Conservation (phyloP, 2,329 filamentous ascomycete species). For the Ophiostoma sp. region DNA sequence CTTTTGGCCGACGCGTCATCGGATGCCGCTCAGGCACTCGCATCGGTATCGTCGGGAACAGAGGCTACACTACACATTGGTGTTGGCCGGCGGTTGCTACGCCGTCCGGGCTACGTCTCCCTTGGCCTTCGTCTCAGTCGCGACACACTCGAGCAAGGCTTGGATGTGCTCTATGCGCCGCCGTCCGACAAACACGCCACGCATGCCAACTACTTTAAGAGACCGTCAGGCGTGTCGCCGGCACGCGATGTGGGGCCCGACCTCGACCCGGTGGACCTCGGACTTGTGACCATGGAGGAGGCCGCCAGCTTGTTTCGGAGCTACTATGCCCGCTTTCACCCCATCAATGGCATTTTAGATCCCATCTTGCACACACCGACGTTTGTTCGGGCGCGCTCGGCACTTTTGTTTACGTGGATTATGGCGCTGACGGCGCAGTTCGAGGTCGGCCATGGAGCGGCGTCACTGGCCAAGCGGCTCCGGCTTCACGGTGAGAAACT, state of each 20-base stretch:
- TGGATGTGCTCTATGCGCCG: background rate
- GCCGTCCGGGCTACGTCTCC: background rate
- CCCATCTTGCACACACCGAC: background rate
- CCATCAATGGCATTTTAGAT: background rate
- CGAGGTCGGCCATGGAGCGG: background rate
- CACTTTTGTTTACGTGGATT: background rate
- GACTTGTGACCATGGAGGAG: conserved; percentile 5
- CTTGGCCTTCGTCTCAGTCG: background rate
- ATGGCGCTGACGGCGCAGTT: conserved; percentile 2
- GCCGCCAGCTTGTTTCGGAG: background rate
- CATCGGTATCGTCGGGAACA: background rate
- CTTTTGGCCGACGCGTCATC: background rate
- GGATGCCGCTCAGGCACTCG: background rate
- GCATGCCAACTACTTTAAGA: conserved; percentile 1
- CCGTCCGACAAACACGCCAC: background rate
- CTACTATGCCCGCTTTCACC: background rate
- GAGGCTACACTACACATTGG: background rate
- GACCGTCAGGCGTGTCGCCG: background rate
- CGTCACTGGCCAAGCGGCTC: background rate
- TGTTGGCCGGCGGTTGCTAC: background rate
- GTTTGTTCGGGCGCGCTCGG: background rate
- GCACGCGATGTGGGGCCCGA: background rate
- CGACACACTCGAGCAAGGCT: background rate
- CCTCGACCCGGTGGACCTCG: background rate
- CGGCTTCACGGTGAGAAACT: conserved; percentile 11